These are phyloP conservation scores for Talaromyces sp. DNA, from an alignment of 2,329 filamentous ascomycete genomes.

Conservation along the genomic window DNA sequence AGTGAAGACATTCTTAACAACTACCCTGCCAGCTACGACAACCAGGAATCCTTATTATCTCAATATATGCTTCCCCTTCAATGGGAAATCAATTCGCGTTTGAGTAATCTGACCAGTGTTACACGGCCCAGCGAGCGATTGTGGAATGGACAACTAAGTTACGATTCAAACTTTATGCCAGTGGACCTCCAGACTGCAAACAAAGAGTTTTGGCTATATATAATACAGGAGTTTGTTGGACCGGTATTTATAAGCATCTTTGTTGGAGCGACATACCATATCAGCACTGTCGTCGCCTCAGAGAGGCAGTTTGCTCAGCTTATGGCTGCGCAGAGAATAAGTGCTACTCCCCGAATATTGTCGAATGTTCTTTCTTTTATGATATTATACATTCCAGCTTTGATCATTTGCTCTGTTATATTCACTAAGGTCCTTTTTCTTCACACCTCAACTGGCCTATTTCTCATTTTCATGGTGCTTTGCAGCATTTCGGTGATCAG, in stretches of 20 bases:
- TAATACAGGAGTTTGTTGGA: background rate
- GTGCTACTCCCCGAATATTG: background rate
- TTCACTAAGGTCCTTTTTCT: constrained; percentile 51
- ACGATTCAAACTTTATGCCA: background rate
- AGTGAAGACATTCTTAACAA: background rate
- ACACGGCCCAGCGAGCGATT: constrained; percentile 2
- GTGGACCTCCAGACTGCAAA: background rate
- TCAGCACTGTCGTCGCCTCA: background rate
- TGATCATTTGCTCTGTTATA: constrained; percentile 2
- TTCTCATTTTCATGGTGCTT: constrained; percentile 72
- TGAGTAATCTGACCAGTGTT: background rate
- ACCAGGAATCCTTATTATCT: constrained; percentile 7
- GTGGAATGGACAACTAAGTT: constrained; percentile 1
- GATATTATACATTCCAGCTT: background rate
- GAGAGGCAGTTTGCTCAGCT: constrained; percentile 7
- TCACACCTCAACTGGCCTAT: constrained; percentile 60
- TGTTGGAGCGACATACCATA: constrained; percentile 4
- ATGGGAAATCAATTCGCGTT: constrained; percentile 1
- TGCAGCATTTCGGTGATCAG: constrained; percentile 74
- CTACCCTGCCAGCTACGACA: background rate
- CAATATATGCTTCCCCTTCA: constrained; percentile 5
- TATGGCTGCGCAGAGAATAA: constrained; percentile 9
- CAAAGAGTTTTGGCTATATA: constrained; percentile 1
- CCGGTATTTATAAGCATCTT: constrained; percentile 2
- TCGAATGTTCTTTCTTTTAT: constrained; percentile 5